Evolutionary conservation across 768 basidiomycete genomes (phyloP).

Genomic region (Kondoa subrosea): DNA sequence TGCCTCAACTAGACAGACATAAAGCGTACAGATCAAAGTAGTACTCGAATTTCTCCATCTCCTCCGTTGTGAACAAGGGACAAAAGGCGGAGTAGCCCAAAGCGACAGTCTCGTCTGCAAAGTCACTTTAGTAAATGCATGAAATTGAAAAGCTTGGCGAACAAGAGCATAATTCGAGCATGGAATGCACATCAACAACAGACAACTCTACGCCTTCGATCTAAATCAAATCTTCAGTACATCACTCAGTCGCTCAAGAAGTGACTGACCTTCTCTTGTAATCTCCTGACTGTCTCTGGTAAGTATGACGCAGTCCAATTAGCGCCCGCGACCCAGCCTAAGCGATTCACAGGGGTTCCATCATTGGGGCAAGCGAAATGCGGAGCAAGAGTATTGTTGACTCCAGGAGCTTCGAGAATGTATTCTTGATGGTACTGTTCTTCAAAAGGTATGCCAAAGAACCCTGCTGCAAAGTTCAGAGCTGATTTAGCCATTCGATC

Average conservation of each 20-base stretch:
- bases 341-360: not conserved
- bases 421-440: slow-evolving; percentile 61
- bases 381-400: slow-evolving; percentile 41
- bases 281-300: slow-evolving; percentile 44
- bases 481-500: slow-evolving; percentile 25
- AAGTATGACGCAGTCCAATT: slow-evolving; percentile 62
- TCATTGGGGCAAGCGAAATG: slow-evolving; percentile 49
- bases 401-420: slow-evolving; percentile 48
- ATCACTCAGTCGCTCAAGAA: not conserved
- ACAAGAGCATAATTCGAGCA: slow-evolving; percentile 41
- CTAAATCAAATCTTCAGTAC: not conserved
- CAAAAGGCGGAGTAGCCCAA: slow-evolving; percentile 35
- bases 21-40: slow-evolving; percentile 31
- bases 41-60: slow-evolving; percentile 31
- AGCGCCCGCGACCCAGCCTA: not conserved
- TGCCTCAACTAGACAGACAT: slow-evolving; percentile 29
- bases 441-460: slow-evolving; percentile 44
- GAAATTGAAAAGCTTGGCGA: not conserved
- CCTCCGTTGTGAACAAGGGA: slow-evolving; percentile 33
- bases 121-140: not conserved
- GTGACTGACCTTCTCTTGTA: slow-evolving; percentile 35
- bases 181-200: slow-evolving; percentile 43
- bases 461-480: slow-evolving; percentile 43
- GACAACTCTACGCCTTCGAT: slow-evolving; percentile 48
- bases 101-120: slow-evolving; percentile 63